Evolutionary conservation across 1,139 yeast species (phyloP), one percentile per base, ranked within the genome.

Genomic region (Saccharomyces hybrid): DNA sequence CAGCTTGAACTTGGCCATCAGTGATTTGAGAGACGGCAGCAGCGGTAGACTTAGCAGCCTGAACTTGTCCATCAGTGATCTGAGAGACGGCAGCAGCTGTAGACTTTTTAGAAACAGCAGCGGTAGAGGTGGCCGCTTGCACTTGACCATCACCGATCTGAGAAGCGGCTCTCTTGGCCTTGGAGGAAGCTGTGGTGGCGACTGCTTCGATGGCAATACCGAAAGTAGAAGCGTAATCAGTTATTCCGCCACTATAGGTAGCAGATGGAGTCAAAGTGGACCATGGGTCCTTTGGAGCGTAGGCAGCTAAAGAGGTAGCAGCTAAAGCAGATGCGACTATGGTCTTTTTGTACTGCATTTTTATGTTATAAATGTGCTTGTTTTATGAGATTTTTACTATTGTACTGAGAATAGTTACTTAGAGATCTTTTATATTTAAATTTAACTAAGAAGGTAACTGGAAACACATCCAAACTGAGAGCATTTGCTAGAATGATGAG

Each of bases 281-380:
- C 82, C 88, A 83, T 63, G 91, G 84, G 61, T 82, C 85, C 57
- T 86, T 70, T 68, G 89, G 84, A 71, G 82, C 78, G 70, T 78
- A 75, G 66, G 88, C 83, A 67, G 91, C 81, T 68, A 81, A 57
- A 58, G 84, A 75, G 47, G 78, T 62, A 55, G 80, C 73, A 54
- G 78, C 75, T 19, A 82, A 68, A 60, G 72, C 67, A 64, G 69
- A 71, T 52, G 74, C 62, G 51, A 78, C 61, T 63, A 75, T 57
- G 69, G 77, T 64, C 62, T 60, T 61, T 54, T 62, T 69, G 69
- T 63, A 67, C 68, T 70, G 73, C 74, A 71, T 71, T 62, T 28
- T 19, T 29, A 14, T 14, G 29, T 49, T 38, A 9, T 16, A 11
- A 19, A 16, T 16, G 24, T 38, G 19, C 44, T 38, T 38, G 24